Base-by-base conservation (phyloP, 768 basidiomycete species). In the Chlorophyllum brunneum region DNA sequence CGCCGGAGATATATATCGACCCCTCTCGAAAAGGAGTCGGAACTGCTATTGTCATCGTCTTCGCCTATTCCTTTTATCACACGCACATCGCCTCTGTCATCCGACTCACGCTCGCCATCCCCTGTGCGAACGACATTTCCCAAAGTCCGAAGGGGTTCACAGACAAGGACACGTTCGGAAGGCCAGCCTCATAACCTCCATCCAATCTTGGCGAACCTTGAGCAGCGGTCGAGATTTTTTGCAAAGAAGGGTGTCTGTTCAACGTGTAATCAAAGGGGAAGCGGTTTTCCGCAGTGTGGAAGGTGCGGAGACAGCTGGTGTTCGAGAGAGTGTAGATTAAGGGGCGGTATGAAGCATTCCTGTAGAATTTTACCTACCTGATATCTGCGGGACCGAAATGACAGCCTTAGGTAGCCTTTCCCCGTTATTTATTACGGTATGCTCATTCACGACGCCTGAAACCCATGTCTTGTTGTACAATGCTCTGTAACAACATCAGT, bases 281-380 rank as follows among this genome's bases (percentile, higher is more conserved):
- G 66, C 11, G 79, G 82, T 54, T 86, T 74, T 61, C 83, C 84
- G 11, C 75, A 76, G n/a, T 86, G 84, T 61, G 71, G 76, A 5
- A 78, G 75, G 54, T 86, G 84, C 56, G 65, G 70, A 20, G 74
- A 74, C 26, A 76, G 70, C 67, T 86, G 84, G 84, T 86, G 84
- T 58, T 84, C 83, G 22, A 70, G 84, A 48, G 65, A 77, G 26
- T 86, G 84, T 62, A 73, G 84, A 48, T 58, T 85, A 50, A 67
- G 71, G 39, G 75, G 71, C 18, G 78, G 75, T 31, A 78, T 74
- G 59, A 74, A 74, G 59, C 83, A 85, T 62, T 57, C 68, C 8
- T 83, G 83, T 55, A 47, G 33, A 34, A 40, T 13, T 13, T 4
- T 5, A 18, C 23, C 42, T 13, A 5, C 42, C 20, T 52, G 51